Base-by-base conservation (phyloP, 352 stramenopile genomes). In the Globisporangium nunn region DNA sequence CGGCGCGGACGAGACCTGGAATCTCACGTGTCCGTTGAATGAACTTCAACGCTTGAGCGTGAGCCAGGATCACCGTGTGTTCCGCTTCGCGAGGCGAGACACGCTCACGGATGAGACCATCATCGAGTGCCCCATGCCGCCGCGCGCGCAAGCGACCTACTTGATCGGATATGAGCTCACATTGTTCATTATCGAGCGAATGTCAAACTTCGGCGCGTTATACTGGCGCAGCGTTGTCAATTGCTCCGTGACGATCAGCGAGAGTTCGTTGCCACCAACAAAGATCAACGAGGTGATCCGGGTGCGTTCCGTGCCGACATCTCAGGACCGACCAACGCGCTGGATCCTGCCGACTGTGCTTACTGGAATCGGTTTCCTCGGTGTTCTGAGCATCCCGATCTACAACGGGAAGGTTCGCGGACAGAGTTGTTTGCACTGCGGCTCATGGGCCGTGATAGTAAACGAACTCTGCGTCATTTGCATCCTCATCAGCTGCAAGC, bases 201-300 rank as follows among this genome's bases (percentile, higher is more conserved):
- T 65, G 0, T 48, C 61, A 0, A 67, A 69, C 43, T 79, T 73
- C 31, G 81, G 81, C 31, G 54, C 68, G 8, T 60, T 74, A 17
- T 91, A 82, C 53, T 91, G 81, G 81, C 68, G 77, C 11, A 82
- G 73, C 17, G 78, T 91, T 47, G 61, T 82, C n/a, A 76, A 85
- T 29, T 91, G 81, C 59, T 77, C 76, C 0, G 72, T 87, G 14
- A 31, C 52, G 7, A 88, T 87, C 30, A 73, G 65, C 3, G 78
- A 91, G 54, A 78, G 62, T 12, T 52, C 56, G 10, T 44, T 52
- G 4, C 68, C 73, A 7, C 78, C 81, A 0, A 39, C 53, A 0
- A 72, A 35, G 14, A 86, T 91, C 52, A 70, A 49, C 30, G 81
- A 91, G 59, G 62, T 78, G 14, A 70, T 91, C 46, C 78, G 72